phyloP scores from a whole-genome alignment of 352 stramenopile genomes.

The Phytophthora hybrid region DNA sequence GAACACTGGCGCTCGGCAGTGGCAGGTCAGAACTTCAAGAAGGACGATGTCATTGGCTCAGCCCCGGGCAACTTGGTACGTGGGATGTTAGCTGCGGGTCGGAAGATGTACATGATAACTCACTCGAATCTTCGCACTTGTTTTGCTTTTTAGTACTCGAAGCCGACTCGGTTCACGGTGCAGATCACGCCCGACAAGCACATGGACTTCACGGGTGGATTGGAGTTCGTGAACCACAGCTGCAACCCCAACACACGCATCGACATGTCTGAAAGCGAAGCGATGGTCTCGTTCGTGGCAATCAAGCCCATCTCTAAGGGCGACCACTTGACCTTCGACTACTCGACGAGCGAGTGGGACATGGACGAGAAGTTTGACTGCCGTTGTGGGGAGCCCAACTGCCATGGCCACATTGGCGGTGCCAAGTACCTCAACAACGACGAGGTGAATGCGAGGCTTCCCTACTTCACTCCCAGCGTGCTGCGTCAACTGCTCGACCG shows the following conservation, averaged over 20 bases:
- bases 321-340: conserved; percentile 89
- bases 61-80: conserved; percentile 76
- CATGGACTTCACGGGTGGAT: conserved; percentile 81
- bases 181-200: conserved; percentile 83
- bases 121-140: conserved; percentile 2
- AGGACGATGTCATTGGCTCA: conserved; percentile 75
- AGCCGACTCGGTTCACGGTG: conserved; percentile 86
- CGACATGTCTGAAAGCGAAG: conserved; percentile 77
- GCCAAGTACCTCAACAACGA: conserved; percentile 83
- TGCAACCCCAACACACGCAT: conserved; percentile 88
- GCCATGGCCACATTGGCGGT: conserved; percentile 75
- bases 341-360: conserved; percentile 92
- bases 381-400: conserved; percentile 70
- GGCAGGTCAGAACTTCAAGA: conserved; percentile 68
- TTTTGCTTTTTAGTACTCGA: conserved; percentile 47
- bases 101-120: conserved; percentile 7
- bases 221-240: conserved; percentile 91
- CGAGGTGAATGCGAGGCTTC: conserved; percentile 56
- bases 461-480: conserved; percentile 80
- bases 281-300: conserved; percentile 80
- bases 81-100: background rate
- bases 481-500: conserved; percentile 68
- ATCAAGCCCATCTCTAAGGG: conserved; percentile 76
- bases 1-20: conserved; percentile 82
- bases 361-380: conserved; percentile 93